Evolutionary conservation across 202 grass and related monocot genomes (phyloP), one percentile per base, ranked within the genome.

Genomic region (Setaria viridis): DNA sequence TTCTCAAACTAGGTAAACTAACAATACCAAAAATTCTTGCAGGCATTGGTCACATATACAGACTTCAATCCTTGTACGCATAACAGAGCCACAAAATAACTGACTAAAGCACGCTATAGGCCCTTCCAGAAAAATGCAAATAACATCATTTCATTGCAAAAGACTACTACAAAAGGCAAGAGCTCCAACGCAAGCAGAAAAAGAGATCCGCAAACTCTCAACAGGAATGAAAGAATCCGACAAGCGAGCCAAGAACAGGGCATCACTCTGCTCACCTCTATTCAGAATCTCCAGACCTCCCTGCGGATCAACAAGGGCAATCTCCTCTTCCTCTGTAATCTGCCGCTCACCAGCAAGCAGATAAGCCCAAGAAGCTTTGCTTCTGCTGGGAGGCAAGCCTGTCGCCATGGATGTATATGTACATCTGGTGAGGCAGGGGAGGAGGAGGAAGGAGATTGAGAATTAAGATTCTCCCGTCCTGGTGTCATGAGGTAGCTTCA

Each of bases 401-500:
- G 75, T 39, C 67, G 76, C 54, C 60, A 80, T 63, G 76, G 57
- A 67, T 34, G 65, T 35, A 43, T 42, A 74, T 80, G 55, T 79
- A 74, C 51, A 84, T 80, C 62, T 72, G 65, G 62, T 32, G 83
- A 84, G 87, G 83, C 83, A 49, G 68, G 42, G n/a, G 14, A 13
- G 67, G 50, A 13, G 67, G 50, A 67, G 85, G 67, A 83, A 48
- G 88, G 68, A 87, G 69, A 80, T 67, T 80, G 82, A 57, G 78
- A 79, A 50, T 49, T 85, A 50, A 88, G 85, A 91, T 88, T 88
- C 77, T 85, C 80, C 71, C 65, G 4, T 29, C 80, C 35, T 57
- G 79, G 70, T 66, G 67, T 49, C 84, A 89, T 86, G 83, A 86
- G 60, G 67, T 72, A 85, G 78, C 77, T 87, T 80, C 76, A 54